Base-by-base conservation (phyloP, 805 yeast genomes). In the Kuraishia hungarica region DNA sequence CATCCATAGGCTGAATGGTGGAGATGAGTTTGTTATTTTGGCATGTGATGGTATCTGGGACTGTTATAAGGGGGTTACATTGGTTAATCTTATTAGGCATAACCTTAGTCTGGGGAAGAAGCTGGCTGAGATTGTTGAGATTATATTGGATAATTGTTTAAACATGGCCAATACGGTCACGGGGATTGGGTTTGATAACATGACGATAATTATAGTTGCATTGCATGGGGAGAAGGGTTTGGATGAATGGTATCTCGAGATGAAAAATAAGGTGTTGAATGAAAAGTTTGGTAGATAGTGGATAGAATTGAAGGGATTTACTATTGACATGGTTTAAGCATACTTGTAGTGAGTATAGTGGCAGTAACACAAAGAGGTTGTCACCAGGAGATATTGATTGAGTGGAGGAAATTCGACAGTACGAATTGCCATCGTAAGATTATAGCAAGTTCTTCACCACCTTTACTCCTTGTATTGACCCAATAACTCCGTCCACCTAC, bases 11-110 rank as follows among this genome's bases (percentile, higher is more conserved):
- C 50, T 64, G 5, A 67, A 69, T 43, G 60, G 61, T 1, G 64
- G 68, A 20, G 90, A 87, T 62, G 93, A 87, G 66, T 87, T 87
- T 66, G 64, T 87, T 21, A 78, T 87, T 1, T 68, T 87, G 54
- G 93, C 90, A 1, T 87, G 96, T 69, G 96, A 87, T 69, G 96
- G 96, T 50, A 83, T 87, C 51, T 87, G 92, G 93, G 94, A 87
- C 67, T 77, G 82, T 43, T 80, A 78, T 62, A 81, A 80, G 56
- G 83, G 84, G 59, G 75, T 73, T 50, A 80, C 82, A 53, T 63
- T 87, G 54, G 70, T 83, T 1, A 67, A 72, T 22, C 67, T 80
- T 39, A 79, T 87, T 39, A 74, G 89, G 61, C 80, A 80, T 58
- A 79, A 83, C 59, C 67, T 87, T 54, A 72, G 80, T 0, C 61